phyloP scores from a whole-genome alignment of 768 basidiomycete species.

The Lactarius akahatsu region DNA sequence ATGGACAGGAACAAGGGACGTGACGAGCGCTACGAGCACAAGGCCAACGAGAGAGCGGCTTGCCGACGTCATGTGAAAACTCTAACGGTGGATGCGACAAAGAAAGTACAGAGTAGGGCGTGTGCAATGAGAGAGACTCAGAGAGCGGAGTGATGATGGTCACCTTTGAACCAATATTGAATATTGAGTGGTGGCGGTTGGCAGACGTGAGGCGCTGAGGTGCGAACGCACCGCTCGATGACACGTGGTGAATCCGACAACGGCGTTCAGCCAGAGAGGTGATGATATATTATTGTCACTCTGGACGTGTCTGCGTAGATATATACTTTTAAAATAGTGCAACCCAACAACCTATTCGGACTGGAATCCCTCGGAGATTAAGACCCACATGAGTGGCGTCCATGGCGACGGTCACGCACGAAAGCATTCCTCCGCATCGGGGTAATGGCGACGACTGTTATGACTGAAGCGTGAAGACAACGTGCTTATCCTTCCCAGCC shows the following conservation, averaged over 20 bases:
- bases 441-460: background rate
- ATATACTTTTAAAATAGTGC: background rate
- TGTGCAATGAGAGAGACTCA: background rate
- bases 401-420: background rate
- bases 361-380: background rate
- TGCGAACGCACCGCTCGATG: background rate
- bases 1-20: slow-evolving; percentile 29
- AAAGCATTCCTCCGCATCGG: background rate
- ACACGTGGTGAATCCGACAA: background rate
- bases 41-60: slow-evolving; percentile 29
- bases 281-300: background rate
- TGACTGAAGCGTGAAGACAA: slow-evolving; percentile 15
- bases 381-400: background rate
- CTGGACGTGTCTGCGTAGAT: background rate
- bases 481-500: slow-evolving; percentile 30
- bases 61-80: slow-evolving; percentile 21
- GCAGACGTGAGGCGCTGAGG: background rate
- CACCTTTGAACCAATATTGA: background rate
- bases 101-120: background rate
- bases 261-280: background rate
- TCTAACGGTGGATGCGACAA: background rate
- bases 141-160: background rate
- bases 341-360: background rate
- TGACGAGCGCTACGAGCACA: slow-evolving; percentile 30
- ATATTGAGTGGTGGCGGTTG: background rate